Conservation (phyloP, 2,329 filamentous ascomycete species). For the Epichloe coenophiala region DNA sequence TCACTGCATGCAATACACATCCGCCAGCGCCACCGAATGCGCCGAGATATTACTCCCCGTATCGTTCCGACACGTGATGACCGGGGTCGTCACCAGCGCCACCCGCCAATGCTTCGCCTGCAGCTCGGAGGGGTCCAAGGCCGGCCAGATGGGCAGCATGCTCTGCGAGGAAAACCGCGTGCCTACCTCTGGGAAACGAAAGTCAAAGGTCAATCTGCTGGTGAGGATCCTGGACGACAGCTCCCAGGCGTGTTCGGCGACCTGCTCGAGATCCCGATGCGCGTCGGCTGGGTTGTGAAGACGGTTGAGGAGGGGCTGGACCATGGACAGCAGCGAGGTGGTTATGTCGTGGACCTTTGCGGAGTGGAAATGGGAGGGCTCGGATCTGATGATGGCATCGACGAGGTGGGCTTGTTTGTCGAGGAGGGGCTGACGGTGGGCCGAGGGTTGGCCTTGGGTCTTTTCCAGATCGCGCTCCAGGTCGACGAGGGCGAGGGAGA, state of each 20-base stretch:
- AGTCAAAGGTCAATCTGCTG: conserved; percentile 29
- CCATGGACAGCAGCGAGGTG: conserved; percentile 21
- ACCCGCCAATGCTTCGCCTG: conserved; percentile 38
- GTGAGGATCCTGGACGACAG: conserved; percentile 34
- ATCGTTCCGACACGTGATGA: conserved; percentile 41
- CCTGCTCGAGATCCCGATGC: conserved; percentile 26
- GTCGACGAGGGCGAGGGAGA: conserved; percentile 21
- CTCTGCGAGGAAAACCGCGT: conserved; percentile 33
- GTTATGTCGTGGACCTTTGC: conserved; percentile 29
- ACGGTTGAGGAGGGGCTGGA: conserved; percentile 26
- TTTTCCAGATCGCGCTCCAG: conserved; percentile 23
- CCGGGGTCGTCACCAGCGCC: conserved; percentile 40
- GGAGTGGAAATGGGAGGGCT: conserved; percentile 19
- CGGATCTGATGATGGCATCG: conserved; percentile 22
- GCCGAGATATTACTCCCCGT: conserved; percentile 30
- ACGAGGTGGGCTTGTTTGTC: conserved; percentile 24
- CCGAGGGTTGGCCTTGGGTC: conserved; percentile 22
- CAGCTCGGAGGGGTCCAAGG: conserved; percentile 26
- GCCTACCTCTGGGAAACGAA: conserved; percentile 36
- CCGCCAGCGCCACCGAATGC: conserved; percentile 30
- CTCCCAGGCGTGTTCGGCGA: conserved; percentile 29
- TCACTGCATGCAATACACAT: conserved; percentile 36
- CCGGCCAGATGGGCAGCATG: conserved; percentile 33
- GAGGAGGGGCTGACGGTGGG: conserved; percentile 25
- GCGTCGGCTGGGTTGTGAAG: conserved; percentile 21